phyloP scores from a whole-genome alignment of 1,284 basidiomycete species.

The Heliocybe sulcata region DNA sequence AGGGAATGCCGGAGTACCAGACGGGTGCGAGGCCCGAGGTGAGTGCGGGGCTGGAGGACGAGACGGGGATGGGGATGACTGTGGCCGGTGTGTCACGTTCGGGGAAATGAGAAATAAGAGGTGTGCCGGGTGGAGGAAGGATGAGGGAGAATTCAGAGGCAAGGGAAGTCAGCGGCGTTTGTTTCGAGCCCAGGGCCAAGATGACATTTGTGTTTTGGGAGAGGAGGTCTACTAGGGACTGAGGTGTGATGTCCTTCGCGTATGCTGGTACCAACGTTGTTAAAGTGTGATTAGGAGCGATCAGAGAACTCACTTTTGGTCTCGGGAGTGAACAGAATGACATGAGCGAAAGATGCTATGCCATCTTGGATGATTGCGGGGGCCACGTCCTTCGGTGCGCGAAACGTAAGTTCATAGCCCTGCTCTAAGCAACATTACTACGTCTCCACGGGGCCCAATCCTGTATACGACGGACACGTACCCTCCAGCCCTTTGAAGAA shows the following conservation, averaged over 20 bases:
- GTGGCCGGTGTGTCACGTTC: constrained; percentile 50
- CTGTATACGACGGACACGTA: constrained; percentile 25
- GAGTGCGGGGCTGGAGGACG: constrained; percentile 30
- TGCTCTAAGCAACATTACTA: constrained; percentile 35
- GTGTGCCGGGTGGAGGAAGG: constrained; percentile 66
- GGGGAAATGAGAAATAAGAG: constrained; percentile 72
- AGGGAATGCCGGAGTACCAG: constrained; percentile 76
- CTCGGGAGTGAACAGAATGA: constrained; percentile 79
- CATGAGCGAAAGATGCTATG: constrained; percentile 71
- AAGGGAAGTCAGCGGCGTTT: constrained; percentile 63
- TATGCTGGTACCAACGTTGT: constrained; percentile 40
- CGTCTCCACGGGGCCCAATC: background rate
- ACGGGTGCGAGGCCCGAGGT: constrained; percentile 42
- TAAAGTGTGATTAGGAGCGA: background rate
- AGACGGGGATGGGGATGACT: constrained; percentile 47
- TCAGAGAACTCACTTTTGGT: constrained; percentile 58
- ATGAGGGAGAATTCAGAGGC: constrained; percentile 74
- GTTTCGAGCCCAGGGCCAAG: constrained; percentile 71
- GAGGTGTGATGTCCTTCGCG: constrained; percentile 76
- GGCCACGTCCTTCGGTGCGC: constrained; percentile 63
- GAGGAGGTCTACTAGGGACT: constrained; percentile 72
- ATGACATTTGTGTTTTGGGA: constrained; percentile 78
- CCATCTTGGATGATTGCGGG: constrained; percentile 67
- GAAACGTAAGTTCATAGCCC: constrained; percentile 81
- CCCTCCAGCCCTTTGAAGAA: constrained; percentile 79